Evolutionary conservation across 257 asterid genomes (phyloP).

Genomic region (Echites panduratus): DNA sequence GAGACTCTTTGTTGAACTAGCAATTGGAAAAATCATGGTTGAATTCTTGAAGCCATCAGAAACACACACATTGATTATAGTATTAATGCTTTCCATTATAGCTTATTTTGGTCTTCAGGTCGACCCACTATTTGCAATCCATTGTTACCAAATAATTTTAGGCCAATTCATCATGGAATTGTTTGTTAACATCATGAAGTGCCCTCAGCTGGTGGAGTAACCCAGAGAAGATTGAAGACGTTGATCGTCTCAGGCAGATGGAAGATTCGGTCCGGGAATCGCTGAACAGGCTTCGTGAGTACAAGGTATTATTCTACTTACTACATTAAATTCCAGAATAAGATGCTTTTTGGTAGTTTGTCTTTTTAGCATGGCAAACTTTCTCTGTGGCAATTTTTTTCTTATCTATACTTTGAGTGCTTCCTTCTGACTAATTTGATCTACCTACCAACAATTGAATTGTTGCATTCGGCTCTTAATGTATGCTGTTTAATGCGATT

Average conservation of each 20-base stretch:
- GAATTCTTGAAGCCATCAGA: background rate
- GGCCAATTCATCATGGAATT: background rate
- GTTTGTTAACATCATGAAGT: conserved; percentile 5
- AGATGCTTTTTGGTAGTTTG: background rate
- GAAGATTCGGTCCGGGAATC: conserved; percentile 56
- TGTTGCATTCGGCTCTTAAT: background rate
- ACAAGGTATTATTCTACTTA: conserved; percentile 37
- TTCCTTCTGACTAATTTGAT: background rate
- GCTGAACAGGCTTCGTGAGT: conserved; percentile 41
- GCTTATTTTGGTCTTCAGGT: background rate
- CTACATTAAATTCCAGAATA: background rate
- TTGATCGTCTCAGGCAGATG: conserved; percentile 70
- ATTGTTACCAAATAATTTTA: background rate
- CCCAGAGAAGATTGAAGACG: conserved; percentile 60
- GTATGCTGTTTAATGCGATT: background rate
- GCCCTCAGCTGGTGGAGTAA: conserved; percentile 69
- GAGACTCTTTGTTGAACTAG: too few species aligned
- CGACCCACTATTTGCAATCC: background rate
- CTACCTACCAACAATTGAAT: background rate
- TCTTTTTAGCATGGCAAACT: background rate
- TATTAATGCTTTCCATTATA: background rate
- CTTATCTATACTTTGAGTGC: background rate
- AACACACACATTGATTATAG: background rate
- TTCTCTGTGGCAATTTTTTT: background rate
- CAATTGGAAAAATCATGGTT: background rate